A percentile compares a stretch with the other conserved stretches of the same genome.
Conservation (phyloP, 1,284 basidiomycete genomes). For the Heterobasidion irregulare region DNA sequence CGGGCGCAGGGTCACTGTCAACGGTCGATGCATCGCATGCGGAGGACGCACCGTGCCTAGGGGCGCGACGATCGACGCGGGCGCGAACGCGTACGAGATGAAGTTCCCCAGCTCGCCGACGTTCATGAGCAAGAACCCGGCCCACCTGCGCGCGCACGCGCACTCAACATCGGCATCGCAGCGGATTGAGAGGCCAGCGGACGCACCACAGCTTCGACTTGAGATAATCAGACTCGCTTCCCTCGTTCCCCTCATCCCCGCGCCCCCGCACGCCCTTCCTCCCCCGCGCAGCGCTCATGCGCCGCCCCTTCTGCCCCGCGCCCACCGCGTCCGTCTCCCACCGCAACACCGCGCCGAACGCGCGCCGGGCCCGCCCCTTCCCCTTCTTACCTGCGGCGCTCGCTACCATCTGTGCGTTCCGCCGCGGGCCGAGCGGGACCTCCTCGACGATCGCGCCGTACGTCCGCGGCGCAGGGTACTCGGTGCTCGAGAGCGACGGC, state of each 20-base stretch:
- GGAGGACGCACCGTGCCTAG: conserved; percentile 72
- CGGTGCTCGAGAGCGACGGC: neutral
- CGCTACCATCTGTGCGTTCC: no score
- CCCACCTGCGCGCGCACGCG: conserved; percentile 57
- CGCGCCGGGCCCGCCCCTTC: conserved; percentile 5
- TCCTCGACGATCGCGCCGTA: neutral
- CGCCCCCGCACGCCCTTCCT: neutral
- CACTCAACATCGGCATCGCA: neutral
- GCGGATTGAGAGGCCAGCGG: neutral
- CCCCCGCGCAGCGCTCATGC: neutral
- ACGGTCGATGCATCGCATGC: conserved; percentile 1
- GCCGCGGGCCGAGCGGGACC: neutral
- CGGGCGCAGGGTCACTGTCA: no score
- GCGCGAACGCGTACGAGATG: conserved; percentile 82
- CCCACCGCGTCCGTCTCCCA: neutral
- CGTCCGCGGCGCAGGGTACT: neutral
- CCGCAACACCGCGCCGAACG: neutral
- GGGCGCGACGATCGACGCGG: conserved; percentile 92
- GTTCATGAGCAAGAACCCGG: conserved; percentile 84
- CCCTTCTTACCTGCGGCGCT: no score
- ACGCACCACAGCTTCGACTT: conserved; percentile 74
- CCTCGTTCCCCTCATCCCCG: neutral
- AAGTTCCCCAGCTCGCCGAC: conserved; percentile 92
- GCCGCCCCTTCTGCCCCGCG: neutral
- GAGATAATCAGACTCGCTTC: conserved; percentile 60